Evolutionary conservation across 805 yeast genomes (phyloP), one percentile per base, ranked within the genome.

Genomic region (Pichia rugopelliculosa): DNA sequence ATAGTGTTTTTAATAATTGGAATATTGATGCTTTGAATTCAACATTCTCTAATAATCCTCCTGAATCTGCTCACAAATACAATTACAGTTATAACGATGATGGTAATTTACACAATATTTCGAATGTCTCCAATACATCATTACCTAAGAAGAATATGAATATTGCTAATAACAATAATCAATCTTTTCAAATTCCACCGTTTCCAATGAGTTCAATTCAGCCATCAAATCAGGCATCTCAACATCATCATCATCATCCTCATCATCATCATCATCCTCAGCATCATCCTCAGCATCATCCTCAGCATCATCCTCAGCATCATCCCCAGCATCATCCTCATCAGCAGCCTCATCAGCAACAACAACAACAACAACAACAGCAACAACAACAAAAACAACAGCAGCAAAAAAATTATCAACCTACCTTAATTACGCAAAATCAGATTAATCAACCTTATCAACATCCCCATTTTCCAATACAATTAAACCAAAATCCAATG

Each of bases 131-230:
- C 8, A 7, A 6, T 15, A 30, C n/a, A 15, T 30, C 6, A n/a
- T 15, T 30, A 30, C 18, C n/a, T n/a, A n/a, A n/a, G n/a, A 30
- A 30, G 6, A 30, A 15, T 30, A 30, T 30, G 10, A 13, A 27
- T 52, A 50, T 26, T 53, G 52, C n/a, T 36, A 26, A 13, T 21
- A 26, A 13, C n/a, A 25, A 12, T 18, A n/a, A 15, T 5, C 17
- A 39, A 17, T 11, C 11, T 2, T 13, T 18, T 24, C 15, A 18
- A 36, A 30, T 30, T 30, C 34, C 34, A 6, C 34, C 34, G 3
- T 30, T 30, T 17, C 7, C 18, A 5, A n/a, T n/a, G n/a, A n/a
- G n/a, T n/a, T 30, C 34, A 6, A 30, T n/a, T 20, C 33, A 7
- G 24, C 39, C 18, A 34, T n/a, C 18, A 3, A 12, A 9, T 3